These are phyloP conservation scores for Samsoniella hepiali DNA, from an alignment of 2,329 filamentous ascomycete genomes.

Conservation along the genomic window DNA sequence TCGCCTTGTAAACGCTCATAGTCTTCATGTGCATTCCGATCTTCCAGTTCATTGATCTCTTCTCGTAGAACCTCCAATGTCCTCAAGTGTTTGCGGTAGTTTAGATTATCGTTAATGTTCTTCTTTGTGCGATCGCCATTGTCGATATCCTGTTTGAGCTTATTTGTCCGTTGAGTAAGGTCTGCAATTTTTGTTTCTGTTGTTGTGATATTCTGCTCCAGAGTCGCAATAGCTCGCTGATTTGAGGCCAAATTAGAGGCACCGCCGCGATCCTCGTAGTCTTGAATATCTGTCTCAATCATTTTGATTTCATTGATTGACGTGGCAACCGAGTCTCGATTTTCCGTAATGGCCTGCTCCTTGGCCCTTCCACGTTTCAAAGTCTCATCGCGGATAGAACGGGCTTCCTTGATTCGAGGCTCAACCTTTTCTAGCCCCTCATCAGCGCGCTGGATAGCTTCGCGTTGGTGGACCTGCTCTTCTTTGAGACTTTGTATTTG, in stretches of 20 bases:
- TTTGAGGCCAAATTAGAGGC: constrained; percentile 67
- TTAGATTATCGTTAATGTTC: constrained; percentile 84
- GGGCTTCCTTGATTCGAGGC: constrained; percentile 72
- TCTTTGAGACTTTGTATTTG: constrained; percentile 73
- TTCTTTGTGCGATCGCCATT: constrained; percentile 81
- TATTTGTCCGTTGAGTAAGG: constrained; percentile 69
- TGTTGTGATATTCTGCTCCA: constrained; percentile 63
- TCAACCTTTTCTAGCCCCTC: constrained; percentile 69
- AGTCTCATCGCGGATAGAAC: constrained; percentile 73
- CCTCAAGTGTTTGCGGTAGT: constrained; percentile 72
- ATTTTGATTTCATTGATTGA: constrained; percentile 75
- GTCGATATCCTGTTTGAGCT: constrained; percentile 70
- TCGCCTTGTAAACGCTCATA: constrained; percentile 71
- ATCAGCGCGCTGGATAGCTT: constrained; percentile 67
- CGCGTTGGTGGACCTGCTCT: constrained; percentile 65
- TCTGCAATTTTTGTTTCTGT: constrained; percentile 66
- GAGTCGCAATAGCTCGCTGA: constrained; percentile 62
- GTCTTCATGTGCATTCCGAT: constrained; percentile 78
- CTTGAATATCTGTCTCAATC: constrained; percentile 72
- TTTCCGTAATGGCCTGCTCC: constrained; percentile 68
- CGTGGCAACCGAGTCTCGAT: constrained; percentile 67
- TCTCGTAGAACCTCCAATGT: constrained; percentile 62
- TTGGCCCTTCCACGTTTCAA: constrained; percentile 66
- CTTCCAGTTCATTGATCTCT: constrained; percentile 73
- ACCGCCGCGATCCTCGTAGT: constrained; percentile 75